Percentiles rank a stretch among this genome's conserved stretches.
Evolutionary conservation across 495 filamentous ascomycete genomes (phyloP).

Genomic region (Hyaloscypha bicolor): DNA sequence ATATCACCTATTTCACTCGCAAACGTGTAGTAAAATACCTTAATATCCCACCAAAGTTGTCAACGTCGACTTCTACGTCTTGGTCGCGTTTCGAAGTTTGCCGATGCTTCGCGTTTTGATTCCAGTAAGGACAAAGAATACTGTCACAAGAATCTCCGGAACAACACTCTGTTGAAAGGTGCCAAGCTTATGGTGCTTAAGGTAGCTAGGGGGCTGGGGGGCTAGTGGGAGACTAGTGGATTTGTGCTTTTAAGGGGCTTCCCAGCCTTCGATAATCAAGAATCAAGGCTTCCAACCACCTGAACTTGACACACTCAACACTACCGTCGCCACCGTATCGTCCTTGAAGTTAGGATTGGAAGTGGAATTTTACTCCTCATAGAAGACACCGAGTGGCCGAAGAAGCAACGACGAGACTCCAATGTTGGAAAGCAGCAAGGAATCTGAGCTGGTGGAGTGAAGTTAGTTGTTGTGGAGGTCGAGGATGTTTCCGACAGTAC

Average conservation of each 20-base stretch:
- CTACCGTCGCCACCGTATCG: too few relatives aligned
- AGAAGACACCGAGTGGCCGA: conserved; percentile 2
- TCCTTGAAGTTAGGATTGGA: too few relatives aligned
- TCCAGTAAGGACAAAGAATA: neutral
- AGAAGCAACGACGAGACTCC: conserved; percentile 14
- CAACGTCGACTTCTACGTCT: neutral
- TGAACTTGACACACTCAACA: too few relatives aligned
- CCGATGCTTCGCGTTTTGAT: neutral
- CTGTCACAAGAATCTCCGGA: neutral
- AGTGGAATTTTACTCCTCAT: conserved; percentile 9
- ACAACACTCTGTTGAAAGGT: too few relatives aligned
- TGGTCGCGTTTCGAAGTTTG: neutral
- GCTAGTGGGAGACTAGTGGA: too few relatives aligned
- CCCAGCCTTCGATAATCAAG: too few relatives aligned
- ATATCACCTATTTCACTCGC: too few relatives aligned
- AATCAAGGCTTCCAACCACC: too few relatives aligned
- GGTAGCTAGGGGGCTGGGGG: too few relatives aligned
- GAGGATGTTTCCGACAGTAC: neutral
- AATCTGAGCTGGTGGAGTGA: neutral
- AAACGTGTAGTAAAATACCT: too few relatives aligned
- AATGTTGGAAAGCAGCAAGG: conserved; percentile 6
- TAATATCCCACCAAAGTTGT: neutral
- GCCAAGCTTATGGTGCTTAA: too few relatives aligned
- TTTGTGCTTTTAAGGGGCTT: too few relatives aligned
- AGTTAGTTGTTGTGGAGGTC: neutral